Percentiles rank a stretch among this genome's conserved stretches.
phyloP scores from a whole-genome alignment of 768 basidiomycete species.

The Austroboletus eburneus region DNA sequence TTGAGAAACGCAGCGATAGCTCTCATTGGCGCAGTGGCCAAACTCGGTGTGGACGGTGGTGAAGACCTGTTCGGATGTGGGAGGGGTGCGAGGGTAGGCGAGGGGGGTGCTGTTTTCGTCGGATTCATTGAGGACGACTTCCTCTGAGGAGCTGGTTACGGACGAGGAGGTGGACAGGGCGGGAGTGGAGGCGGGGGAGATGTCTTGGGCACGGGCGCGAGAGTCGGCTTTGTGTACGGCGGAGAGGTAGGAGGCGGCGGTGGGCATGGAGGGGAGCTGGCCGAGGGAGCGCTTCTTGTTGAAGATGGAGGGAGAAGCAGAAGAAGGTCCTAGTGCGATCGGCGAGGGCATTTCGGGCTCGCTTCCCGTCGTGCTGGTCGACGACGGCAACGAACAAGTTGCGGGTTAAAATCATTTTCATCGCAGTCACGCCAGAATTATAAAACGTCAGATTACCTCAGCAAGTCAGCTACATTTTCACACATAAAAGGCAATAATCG shows the following conservation, averaged over 20 bases:
- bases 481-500: too few relatives aligned
- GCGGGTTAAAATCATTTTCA: constrained; percentile 6
- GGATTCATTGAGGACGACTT: constrained; percentile 55
- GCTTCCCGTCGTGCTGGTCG: constrained; percentile 7
- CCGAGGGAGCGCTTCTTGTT: constrained; percentile 48
- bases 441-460: constrained; percentile 23
- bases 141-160: constrained; percentile 63
- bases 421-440: constrained; percentile 18
- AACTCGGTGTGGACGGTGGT: constrained; percentile 85
- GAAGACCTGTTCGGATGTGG: constrained; percentile 78
- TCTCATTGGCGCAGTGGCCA: constrained; percentile 81
- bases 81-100: constrained; percentile 57
- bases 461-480: too few relatives aligned
- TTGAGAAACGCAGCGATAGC: constrained; percentile 63
- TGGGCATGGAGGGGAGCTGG: constrained; percentile 38
- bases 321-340: constrained; percentile 55
- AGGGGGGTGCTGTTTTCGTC: constrained; percentile 57
- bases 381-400: constrained; percentile 13
- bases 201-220: constrained; percentile 48
- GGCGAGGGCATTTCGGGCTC: constrained; percentile 47
- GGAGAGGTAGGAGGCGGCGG: constrained; percentile 57
- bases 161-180: constrained; percentile 74
- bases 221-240: constrained; percentile 66
- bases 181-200: constrained; percentile 59
- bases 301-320: constrained; percentile 54